phyloP scores from a whole-genome alignment of 2,329 filamentous ascomycete species.

The Cryphonectria parasitica region DNA sequence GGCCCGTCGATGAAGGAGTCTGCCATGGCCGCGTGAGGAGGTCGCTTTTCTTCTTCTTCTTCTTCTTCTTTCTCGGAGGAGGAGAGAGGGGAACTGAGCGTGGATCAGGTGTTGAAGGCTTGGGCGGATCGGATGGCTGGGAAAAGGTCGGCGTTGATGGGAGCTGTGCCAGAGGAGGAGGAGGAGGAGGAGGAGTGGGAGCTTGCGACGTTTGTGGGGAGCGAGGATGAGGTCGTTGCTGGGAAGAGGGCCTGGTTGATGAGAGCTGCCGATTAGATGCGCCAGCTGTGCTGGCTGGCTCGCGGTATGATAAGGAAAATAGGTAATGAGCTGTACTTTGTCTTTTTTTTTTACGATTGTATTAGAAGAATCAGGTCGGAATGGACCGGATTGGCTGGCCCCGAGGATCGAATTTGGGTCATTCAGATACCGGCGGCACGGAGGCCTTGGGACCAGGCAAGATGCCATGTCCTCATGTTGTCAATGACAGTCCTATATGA shows the following conservation, averaged over 20 bases:
- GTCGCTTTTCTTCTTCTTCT: conserved; percentile 1
- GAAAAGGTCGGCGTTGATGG: conserved; percentile 5
- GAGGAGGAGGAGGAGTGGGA: conserved; percentile 25
- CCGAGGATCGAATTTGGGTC: neutral
- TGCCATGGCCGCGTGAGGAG: conserved; percentile 29
- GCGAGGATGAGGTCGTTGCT: conserved; percentile 25
- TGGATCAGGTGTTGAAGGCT: conserved; percentile 30
- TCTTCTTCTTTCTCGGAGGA: conserved; percentile 5
- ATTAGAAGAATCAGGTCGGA: neutral
- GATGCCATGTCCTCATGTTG: neutral
- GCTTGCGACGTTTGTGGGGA: conserved; percentile 26
- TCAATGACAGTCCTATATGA: conserved; percentile 7
- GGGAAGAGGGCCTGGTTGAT: conserved; percentile 16
- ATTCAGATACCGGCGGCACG: neutral
- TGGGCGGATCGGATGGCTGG: conserved; percentile 30
- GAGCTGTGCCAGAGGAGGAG: neutral
- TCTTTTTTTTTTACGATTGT: neutral
- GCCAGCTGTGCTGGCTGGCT: conserved; percentile 28
- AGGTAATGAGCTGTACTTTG: neutral
- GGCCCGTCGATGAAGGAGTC: conserved; percentile 44
- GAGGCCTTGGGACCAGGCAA: neutral
- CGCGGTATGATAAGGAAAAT: neutral
- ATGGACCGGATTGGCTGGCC: neutral
- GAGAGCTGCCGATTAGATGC: conserved; percentile 22
- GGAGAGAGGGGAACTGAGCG: conserved; percentile 6